Percentiles rank a stretch among this genome's conserved stretches.
phyloP scores from a whole-genome alignment of 1,284 basidiomycete species.

The Xanthoconium separans region DNA sequence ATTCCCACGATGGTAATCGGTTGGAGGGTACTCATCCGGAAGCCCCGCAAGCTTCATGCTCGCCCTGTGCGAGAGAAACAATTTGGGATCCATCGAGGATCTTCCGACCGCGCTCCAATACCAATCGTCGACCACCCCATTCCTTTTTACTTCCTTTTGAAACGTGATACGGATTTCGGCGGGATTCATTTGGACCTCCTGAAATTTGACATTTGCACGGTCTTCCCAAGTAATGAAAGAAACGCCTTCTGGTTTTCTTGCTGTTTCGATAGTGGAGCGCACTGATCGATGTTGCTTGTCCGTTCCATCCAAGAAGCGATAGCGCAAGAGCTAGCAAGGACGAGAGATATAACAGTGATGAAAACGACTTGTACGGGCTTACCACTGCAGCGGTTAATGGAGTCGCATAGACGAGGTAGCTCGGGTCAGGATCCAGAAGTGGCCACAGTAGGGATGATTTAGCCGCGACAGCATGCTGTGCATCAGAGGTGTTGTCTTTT shows the following conservation, averaged over 20 bases:
- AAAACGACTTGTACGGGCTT: background rate
- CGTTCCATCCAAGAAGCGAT: background rate
- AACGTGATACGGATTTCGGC: background rate
- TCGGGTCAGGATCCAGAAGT: background rate
- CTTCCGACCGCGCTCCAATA: no score
- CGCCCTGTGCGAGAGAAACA: background rate
- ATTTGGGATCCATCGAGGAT: no score
- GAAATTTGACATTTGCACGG: background rate
- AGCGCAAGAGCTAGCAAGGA: background rate
- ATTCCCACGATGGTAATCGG: background rate
- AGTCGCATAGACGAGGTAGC: no score
- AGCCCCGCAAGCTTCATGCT: background rate
- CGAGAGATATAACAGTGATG: background rate
- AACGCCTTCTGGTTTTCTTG: background rate
- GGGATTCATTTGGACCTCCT: no score
- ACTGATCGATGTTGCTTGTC: no score
- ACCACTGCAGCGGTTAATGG: background rate
- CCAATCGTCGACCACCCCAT: no score
- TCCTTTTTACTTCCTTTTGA: no score
- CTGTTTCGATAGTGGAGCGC: background rate
- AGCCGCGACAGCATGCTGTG: background rate
- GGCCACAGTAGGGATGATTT: background rate
- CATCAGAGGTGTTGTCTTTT: background rate
- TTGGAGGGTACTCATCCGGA: background rate
- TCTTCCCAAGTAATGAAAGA: background rate